Evolutionary conservation across 2,329 filamentous ascomycete species (phyloP), one percentile per base, ranked within the genome.

Genomic region (Sclerotinia subarctica): DNA sequence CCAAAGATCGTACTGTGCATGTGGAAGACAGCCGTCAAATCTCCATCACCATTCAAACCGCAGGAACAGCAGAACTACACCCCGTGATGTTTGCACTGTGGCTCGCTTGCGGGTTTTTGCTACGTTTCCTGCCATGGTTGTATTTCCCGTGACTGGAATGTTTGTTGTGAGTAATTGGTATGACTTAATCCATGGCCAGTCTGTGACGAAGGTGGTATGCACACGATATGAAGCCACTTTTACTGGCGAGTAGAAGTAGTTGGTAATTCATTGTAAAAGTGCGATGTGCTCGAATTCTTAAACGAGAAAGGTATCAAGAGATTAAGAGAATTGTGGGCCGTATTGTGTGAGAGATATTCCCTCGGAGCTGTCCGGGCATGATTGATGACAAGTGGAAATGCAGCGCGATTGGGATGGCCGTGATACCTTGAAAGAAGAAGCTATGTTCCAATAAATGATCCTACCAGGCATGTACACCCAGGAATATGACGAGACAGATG

Each of bases 31-130:
- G 38, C 56, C 15, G 10, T 32, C 24, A 67, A 15, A 19, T 47
- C 19, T 8, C 47, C 65, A 5, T 67, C 46, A 1, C 56, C 17
- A 32, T 44, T 11, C 13, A 19, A 5, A 56, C 51, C 38, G 24
- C 63, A 57, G 2, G 21, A 19, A 26, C 56, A 67, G 49, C 56
- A 67, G 24, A 62, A 67, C 47, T 56, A 67, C 21, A 67, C 15
- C 49, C 62, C 24, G 29, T 54, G 35, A 19, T 29, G 24, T 15
- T 1, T 1, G 64, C 32, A 42, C n/a, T 32, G n/a, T 24, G 24
- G 54, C 21, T 66, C 19, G n/a, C 29, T 26, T 3, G 59, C 15
- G 53, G 13, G 47, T 32, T 52, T 49, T 15, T 21, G 35, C 24
- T 24, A 29, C 47, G 5, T 46, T 38, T 44, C 4, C 19, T 24